Evolutionary conservation across 1,284 basidiomycete genomes (phyloP).

Genomic region (Heliocybe sulcata): DNA sequence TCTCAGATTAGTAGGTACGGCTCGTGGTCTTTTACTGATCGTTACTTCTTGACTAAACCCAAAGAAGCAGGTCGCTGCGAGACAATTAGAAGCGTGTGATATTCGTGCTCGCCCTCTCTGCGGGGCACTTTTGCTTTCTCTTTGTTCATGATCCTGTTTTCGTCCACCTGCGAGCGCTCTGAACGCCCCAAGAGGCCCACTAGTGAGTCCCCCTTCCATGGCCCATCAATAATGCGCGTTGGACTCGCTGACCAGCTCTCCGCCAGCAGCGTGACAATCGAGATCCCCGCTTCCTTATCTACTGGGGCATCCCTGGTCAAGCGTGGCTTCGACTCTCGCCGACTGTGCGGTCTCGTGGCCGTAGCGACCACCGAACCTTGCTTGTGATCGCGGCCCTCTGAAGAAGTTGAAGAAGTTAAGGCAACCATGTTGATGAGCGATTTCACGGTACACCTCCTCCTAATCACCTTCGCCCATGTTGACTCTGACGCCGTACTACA

Average conservation of each 20-base stretch:
- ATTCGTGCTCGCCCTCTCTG: background rate
- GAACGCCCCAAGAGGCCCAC: background rate
- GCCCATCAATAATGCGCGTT: background rate
- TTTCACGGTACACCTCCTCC: background rate
- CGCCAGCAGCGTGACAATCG: no score
- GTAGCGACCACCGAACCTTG: no score
- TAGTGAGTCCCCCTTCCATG: background rate
- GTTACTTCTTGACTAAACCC: background rate
- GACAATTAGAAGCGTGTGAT: background rate
- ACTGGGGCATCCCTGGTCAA: no score
- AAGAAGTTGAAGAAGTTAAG: background rate
- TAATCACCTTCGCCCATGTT: background rate
- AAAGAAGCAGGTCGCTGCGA: background rate
- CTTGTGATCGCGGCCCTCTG: background rate
- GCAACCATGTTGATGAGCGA: slow-evolving; percentile 1
- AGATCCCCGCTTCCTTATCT: background rate
- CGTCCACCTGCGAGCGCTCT: background rate
- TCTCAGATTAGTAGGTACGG: background rate
- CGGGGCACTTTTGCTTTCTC: background rate
- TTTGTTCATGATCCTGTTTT: background rate
- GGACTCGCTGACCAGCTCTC: no score
- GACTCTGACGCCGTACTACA: background rate
- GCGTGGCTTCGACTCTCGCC: no score
- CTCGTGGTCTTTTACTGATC: background rate
- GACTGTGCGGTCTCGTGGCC: no score